Evolutionary conservation across 1,284 basidiomycete species (phyloP).

Genomic region (Fomitopsis palustris): DNA sequence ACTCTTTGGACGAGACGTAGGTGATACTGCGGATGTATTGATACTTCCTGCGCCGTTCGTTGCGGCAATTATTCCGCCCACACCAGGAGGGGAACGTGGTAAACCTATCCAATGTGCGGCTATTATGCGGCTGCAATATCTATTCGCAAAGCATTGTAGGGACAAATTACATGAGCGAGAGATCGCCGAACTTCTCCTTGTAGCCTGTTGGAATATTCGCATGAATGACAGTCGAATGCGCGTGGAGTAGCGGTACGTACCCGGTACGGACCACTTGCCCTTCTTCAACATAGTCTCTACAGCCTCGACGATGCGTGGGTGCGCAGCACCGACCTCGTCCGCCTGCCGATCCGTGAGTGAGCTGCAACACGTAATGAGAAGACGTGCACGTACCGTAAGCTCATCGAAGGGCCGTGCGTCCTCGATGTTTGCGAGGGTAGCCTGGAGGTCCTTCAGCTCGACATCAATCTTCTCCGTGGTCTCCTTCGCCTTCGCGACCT

Average conservation of each 20-base stretch:
- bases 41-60: too few species aligned
- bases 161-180: slow-evolving; percentile 75
- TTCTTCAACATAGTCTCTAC: slow-evolving; percentile 98
- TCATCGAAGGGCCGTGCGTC: slow-evolving; percentile 97
- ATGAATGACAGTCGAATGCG: slow-evolving; percentile 4
- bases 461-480: slow-evolving; percentile 90
- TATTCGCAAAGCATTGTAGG: slow-evolving; percentile 14
- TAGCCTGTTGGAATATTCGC: slow-evolving; percentile 48
- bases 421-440: slow-evolving; percentile 96
- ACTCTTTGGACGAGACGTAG: background rate
- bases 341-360: slow-evolving; percentile 41
- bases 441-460: slow-evolving; percentile 91
- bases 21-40: background rate
- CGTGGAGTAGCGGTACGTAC: slow-evolving; percentile 38
- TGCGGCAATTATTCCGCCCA: background rate
- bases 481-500: slow-evolving; percentile 91
- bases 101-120: background rate
- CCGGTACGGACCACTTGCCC: slow-evolving; percentile 98
- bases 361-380: background rate
- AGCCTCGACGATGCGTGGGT: slow-evolving; percentile 89
- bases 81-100: background rate
- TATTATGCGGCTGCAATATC: slow-evolving; percentile 14
- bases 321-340: slow-evolving; percentile 89
- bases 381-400: slow-evolving; percentile 66
- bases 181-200: slow-evolving; percentile 93